Evolutionary conservation across 495 filamentous ascomycete genomes (phyloP).

Genomic region (Aspergillus haitiensis): DNA sequence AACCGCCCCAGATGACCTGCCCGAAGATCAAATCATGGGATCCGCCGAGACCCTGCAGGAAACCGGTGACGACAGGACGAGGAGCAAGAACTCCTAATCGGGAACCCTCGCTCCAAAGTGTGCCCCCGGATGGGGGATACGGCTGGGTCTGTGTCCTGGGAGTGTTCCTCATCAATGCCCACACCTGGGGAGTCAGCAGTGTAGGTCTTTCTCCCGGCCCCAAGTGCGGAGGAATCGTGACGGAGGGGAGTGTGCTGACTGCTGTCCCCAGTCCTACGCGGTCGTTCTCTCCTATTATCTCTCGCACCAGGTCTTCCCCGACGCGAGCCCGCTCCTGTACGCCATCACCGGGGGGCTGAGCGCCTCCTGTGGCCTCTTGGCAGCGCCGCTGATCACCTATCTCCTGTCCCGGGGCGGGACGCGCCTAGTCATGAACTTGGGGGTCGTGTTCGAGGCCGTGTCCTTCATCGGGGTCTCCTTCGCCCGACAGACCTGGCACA

Average conservation of each 20-base stretch:
- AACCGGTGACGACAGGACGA: too few species aligned
- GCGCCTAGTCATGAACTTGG: conserved; percentile 52
- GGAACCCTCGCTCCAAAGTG: too few species aligned
- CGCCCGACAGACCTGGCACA: conserved; percentile 62
- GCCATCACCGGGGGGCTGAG: conserved; percentile 70
- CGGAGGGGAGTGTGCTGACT: not conserved
- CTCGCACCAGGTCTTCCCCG: conserved; percentile 53
- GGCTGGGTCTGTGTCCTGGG: conserved; percentile 59
- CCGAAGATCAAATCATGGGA: too few species aligned
- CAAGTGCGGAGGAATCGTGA: too few species aligned
- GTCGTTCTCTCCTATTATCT: conserved; percentile 69
- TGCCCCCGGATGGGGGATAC: conserved; percentile 55
- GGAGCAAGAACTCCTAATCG: too few species aligned
- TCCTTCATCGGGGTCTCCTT: conserved; percentile 64
- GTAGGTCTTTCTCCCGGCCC: conserved; percentile 31
- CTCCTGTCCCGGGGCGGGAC: conserved; percentile 53
- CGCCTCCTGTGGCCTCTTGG: conserved; percentile 58
- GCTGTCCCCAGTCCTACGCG: conserved; percentile 55
- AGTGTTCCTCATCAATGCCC: conserved; percentile 56
- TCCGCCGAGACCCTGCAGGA: too few species aligned
- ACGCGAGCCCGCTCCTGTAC: conserved; percentile 55
- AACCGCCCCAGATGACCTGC: too few species aligned
- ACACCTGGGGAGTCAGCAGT: conserved; percentile 61
- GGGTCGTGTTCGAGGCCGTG: conserved; percentile 53
- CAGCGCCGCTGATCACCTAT: conserved; percentile 59